phyloP scores from a whole-genome alignment of 805 yeast species.

The Lipomyces sp. region DNA sequence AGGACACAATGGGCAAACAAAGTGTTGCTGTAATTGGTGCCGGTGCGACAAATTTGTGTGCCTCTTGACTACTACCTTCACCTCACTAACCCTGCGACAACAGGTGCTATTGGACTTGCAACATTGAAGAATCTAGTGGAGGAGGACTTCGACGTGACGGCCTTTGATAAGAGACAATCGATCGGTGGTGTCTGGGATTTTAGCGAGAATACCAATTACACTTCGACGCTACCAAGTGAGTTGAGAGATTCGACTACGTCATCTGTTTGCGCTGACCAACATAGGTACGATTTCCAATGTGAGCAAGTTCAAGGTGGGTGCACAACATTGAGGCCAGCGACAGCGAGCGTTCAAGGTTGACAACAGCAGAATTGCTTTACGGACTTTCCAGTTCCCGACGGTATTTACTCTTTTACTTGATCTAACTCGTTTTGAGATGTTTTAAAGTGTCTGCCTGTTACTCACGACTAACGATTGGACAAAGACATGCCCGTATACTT shows the following conservation, averaged over 20 bases:
- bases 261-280: not conserved
- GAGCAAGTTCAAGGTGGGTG: not conserved
- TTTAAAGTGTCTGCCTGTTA: not conserved
- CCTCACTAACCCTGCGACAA: not conserved
- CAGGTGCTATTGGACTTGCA: not conserved
- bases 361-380: not conserved
- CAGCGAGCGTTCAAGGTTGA: not conserved
- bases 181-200: not conserved
- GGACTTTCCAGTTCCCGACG: not conserved
- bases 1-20: not conserved
- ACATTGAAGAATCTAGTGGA: not conserved
- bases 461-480: not conserved
- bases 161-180: not conserved
- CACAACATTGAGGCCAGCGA: not conserved
- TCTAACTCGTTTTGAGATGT: not conserved
- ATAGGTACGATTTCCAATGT: not conserved
- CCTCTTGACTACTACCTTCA: not conserved
- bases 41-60: not conserved
- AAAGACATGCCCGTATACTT: not conserved
- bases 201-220: not conserved
- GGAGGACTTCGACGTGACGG: not conserved
- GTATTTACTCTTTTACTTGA: not conserved
- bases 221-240: not conserved
- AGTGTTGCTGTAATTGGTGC: not conserved
- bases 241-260: not conserved